Conservation (phyloP, 1,284 basidiomycete genomes). For the Meripilus lineatus region DNA sequence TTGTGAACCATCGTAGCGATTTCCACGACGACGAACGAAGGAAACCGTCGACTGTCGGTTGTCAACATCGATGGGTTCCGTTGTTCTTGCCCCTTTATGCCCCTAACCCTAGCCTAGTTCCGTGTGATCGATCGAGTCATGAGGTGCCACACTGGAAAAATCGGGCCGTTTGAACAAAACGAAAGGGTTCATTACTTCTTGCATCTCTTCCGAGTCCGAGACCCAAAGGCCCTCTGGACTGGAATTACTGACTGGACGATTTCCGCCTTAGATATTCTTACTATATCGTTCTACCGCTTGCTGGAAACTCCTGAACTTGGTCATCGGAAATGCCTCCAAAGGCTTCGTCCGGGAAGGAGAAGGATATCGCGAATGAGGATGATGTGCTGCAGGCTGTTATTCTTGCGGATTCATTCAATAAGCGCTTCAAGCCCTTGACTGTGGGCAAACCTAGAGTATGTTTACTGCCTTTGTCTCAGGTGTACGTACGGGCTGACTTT, state of each 20-base stretch:
- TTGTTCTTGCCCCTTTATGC: too few relatives aligned
- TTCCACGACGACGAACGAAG: too few relatives aligned
- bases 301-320: background rate
- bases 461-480: slow-evolving; percentile 8
- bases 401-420: slow-evolving; percentile 93
- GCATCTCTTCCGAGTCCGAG: too few relatives aligned
- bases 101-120: too few relatives aligned
- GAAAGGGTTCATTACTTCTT: too few relatives aligned
- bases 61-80: too few relatives aligned
- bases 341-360: slow-evolving; percentile 53
- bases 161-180: background rate
- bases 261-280: too few relatives aligned
- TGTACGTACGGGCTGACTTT: slow-evolving; percentile 1
- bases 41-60: too few relatives aligned
- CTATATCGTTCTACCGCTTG: too few relatives aligned
- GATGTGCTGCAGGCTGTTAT: slow-evolving; percentile 88
- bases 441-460: slow-evolving; percentile 76
- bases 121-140: slow-evolving; percentile 4
- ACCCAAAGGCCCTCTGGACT: too few relatives aligned
- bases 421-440: slow-evolving; percentile 86
- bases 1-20: too few relatives aligned
- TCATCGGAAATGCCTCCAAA: slow-evolving; percentile 69
- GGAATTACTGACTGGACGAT: too few relatives aligned
- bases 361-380: slow-evolving; percentile 58
- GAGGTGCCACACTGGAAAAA: background rate